Conservation (phyloP, 495 filamentous ascomycete genomes). For the Podospora pseudoanserina region DNA sequence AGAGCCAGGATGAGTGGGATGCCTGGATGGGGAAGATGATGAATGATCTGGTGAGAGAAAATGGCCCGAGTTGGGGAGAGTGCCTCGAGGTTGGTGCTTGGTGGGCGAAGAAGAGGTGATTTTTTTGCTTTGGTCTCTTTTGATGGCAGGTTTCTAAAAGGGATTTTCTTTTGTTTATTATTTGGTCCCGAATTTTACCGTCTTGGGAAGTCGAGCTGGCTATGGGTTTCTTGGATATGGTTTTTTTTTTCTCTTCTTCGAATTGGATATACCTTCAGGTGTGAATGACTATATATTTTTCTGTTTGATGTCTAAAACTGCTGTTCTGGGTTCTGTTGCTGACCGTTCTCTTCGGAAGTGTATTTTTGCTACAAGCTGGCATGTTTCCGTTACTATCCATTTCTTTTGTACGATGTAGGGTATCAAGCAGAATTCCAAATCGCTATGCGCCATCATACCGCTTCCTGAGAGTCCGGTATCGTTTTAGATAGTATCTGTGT, state of each 20-base stretch:
- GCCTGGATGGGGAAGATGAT: constrained; percentile 85
- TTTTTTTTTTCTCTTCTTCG: not conserved
- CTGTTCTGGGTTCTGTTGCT: not conserved
- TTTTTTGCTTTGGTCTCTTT: constrained; percentile 5
- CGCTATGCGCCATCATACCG: constrained; percentile 58
- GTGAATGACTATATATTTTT: not conserved
- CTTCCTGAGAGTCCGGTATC: constrained; percentile 82
- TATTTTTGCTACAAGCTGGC: not conserved
- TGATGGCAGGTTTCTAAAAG: not conserved
- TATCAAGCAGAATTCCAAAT: not conserved
- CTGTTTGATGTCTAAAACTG: not conserved
- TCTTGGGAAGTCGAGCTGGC: constrained; percentile 9
- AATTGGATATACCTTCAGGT: constrained; percentile 3
- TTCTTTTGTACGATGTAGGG: not conserved
- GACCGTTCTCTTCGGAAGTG: not conserved
- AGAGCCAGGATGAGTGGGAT: constrained; percentile 90
- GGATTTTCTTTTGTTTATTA: not conserved
- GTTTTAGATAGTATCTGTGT: constrained; percentile 85
- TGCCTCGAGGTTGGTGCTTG: constrained; percentile 92
- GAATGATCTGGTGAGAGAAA: constrained; percentile 72
- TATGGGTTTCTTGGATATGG: not conserved
- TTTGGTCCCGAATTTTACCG: not conserved
- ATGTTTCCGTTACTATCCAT: not conserved
- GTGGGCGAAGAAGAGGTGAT: constrained; percentile 57
- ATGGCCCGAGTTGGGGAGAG: constrained; percentile 77